Conservation (phyloP, 768 basidiomycete species). For the Pulveroboletus ravenelii region DNA sequence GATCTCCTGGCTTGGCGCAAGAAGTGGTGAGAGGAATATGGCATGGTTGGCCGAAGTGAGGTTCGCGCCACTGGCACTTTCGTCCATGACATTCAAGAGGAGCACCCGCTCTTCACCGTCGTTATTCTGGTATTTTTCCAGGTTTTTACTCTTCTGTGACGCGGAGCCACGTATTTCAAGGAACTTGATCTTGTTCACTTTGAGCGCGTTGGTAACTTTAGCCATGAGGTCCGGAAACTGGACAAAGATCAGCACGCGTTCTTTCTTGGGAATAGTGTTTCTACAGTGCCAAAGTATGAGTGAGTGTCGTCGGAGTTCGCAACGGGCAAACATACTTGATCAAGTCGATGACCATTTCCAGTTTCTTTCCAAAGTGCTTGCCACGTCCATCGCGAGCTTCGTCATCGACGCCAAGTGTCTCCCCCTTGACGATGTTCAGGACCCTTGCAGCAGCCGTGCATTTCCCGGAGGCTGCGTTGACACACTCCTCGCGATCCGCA, state of each 20-base stretch:
- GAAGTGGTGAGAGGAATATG: conserved; percentile 89
- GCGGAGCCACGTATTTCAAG: conserved; percentile 80
- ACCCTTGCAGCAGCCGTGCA: conserved; percentile 78
- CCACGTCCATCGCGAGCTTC: conserved; percentile 64
- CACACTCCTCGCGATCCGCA: conserved; percentile 78
- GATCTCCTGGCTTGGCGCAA: conserved; percentile 74
- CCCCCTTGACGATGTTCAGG: conserved; percentile 78
- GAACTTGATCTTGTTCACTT: conserved; percentile 64
- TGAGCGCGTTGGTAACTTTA: conserved; percentile 83
- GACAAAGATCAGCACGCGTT: conserved; percentile 90
- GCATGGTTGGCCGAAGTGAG: conserved; percentile 92
- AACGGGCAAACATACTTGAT: conserved; percentile 54
- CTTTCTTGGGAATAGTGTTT: conserved; percentile 62
- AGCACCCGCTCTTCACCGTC: conserved; percentile 73
- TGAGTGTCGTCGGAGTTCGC: background rate
- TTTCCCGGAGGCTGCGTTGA: conserved; percentile 60
- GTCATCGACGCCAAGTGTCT: conserved; percentile 77
- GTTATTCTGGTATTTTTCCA: conserved; percentile 84
- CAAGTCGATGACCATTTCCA: conserved; percentile 70
- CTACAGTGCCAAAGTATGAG: conserved; percentile 32
- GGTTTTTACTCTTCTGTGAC: conserved; percentile 69
- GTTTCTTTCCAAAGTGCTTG: conserved; percentile 77
- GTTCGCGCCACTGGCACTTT: conserved; percentile 92
- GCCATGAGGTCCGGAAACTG: conserved; percentile 92
- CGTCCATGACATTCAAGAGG: conserved; percentile 89